Evolutionary conservation across 805 yeast species (phyloP), one percentile per base, ranked within the genome.

Genomic region (Suhomyces sp.): DNA sequence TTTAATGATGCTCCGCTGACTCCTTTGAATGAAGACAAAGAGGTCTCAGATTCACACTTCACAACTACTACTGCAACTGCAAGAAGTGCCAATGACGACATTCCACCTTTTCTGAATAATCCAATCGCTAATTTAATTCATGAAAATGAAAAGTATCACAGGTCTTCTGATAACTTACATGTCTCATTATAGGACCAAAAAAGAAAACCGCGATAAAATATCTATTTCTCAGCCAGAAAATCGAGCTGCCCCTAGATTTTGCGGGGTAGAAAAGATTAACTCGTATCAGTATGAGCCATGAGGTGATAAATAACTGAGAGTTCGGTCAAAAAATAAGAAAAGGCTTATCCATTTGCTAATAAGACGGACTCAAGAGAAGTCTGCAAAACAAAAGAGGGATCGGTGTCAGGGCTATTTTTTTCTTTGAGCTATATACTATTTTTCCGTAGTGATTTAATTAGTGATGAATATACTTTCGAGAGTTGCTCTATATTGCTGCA

Each of bases 141-240:
- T 25, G 64, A 60, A 17, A 58, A 55, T 49, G 63, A 60, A n/a
- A 59, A 55, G 52, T 64, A 55, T 51, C 61, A 64, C 51, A 54
- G 53, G 56, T 64, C 68, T 9, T 60, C 68, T 5, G 68, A 64
- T 52, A 64, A 64, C 51, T 59, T 64, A 50, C 58, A 57, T 27
- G 59, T 63, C 22, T 57, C 64, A 27, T 59, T 61, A 49, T 61
- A 50, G 17, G 35, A 6, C 9, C 35, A 31, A n/a, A 31, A n/a
- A 31, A n/a, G n/a, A 13, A 31, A n/a, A n/a, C n/a, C 17, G n/a
- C 4, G 17, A 31, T n/a, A 31, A 37, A 37, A 9, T 19, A 17
- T 19, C 22, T n/a, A 37, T n/a, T 19, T 8, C n/a, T 9, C 3
- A 17, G 41, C 22, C 22, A n/a, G 6, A 25, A 44, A 10, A 12